Base-by-base conservation (phyloP, 805 yeast genomes). In the Saccharomycopsis fermentans region DNA sequence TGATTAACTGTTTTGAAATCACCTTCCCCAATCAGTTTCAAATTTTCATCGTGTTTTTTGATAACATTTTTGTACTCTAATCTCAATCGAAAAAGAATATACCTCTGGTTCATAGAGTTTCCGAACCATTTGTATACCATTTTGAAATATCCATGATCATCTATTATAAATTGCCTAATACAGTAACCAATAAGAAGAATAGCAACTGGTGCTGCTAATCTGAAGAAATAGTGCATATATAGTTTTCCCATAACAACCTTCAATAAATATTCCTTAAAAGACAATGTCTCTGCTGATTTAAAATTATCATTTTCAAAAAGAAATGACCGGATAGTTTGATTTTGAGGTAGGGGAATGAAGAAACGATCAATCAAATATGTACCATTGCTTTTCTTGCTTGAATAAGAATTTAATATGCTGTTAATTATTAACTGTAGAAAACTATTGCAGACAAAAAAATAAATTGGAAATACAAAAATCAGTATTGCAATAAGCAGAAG, bases 381-480 rank as follows among this genome's bases (percentile, higher is more conserved):
- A 8, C 6, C 26, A 16, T 21, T 43, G 5, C 24, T 6, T 24
- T 3, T 43, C 6, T 43, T 43, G 16, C 24, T 24, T 9, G 5
- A 5, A 21, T 6, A 11, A 11, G 17, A 9, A 21, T 11, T 19
- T 21, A 43, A 12, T 12, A 43, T 9, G 6, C n/a, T 43, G 24
- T 43, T 43, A 21, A 43, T 43, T 8, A 43, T 9, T 8, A 43
- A 8, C 24, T 43, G 50, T 26, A 43, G 24, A 21, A 21, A 43
- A 8, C 50, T 43, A 14, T 43, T 43, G n/a, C n/a, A 14, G 24
- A 24, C 50, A 43, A 43, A 43, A 26, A 43, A 43, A 26, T 43
- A 43, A 43, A 43, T 21, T 43, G 50, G 50, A 43, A 43, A 43
- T 21, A 43, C 9, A 43, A 24, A 64, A 12, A 54, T 24, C n/a